phyloP scores from a whole-genome alignment of 495 filamentous ascomycete species.

The Poronia punctata region DNA sequence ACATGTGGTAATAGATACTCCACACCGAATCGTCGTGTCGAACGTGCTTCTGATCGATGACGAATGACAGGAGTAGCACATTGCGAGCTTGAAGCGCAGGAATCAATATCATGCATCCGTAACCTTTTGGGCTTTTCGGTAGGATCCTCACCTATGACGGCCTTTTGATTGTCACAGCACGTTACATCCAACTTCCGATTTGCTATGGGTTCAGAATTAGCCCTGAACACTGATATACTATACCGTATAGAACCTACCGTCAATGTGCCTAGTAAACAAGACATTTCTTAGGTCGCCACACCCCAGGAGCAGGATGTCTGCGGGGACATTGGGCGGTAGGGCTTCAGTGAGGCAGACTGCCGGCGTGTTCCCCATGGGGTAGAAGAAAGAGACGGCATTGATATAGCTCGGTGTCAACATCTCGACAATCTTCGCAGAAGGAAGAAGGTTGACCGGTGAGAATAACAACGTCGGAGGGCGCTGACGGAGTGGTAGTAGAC shows the following conservation, averaged over 20 bases:
- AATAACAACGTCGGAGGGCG: no score
- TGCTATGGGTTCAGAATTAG: neutral
- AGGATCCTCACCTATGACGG: conserved; percentile 18
- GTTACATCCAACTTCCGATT: conserved; percentile 24
- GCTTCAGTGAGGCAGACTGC: conserved; percentile 22
- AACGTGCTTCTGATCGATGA: conserved; percentile 15
- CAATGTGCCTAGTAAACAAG: conserved; percentile 22
- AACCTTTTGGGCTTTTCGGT: neutral
- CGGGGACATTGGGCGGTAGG: conserved; percentile 18
- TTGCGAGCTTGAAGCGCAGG: conserved; percentile 27
- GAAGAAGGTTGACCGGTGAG: no score
- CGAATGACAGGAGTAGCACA: conserved; percentile 21
- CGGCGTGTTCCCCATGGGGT: conserved; percentile 24
- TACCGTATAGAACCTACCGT: conserved; percentile 9
- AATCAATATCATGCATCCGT: neutral
- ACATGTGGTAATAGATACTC: conserved; percentile 24
- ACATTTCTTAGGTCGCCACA: conserved; percentile 28
- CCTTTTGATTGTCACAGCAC: conserved; percentile 20
- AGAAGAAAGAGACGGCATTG: conserved; percentile 7
- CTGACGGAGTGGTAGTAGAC: no score
- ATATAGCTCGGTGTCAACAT: conserved; percentile 13
- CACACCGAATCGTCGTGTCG: conserved; percentile 6
- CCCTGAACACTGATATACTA: neutral
- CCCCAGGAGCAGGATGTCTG: conserved; percentile 27
- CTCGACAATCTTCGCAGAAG: no score